These are phyloP conservation scores for Suhomyces sp. DNA, from an alignment of 805 yeast genomes.

Conservation along the genomic window DNA sequence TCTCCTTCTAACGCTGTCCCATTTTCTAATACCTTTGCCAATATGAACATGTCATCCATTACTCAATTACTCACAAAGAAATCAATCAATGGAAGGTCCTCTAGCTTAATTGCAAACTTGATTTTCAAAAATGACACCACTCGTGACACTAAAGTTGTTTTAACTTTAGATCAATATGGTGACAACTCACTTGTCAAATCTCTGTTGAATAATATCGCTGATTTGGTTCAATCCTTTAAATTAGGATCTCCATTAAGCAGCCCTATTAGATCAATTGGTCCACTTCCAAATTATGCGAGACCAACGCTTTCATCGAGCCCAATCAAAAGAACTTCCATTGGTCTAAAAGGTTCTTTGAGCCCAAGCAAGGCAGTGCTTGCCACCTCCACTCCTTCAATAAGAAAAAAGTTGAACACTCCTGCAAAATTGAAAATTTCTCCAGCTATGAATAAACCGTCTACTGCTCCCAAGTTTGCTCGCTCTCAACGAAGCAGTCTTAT, in stretches of 20 bases:
- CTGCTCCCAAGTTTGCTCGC: conserved; percentile 7
- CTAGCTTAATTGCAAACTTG: conserved; percentile 27
- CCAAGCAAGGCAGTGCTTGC: conserved; percentile 1
- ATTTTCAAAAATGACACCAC: conserved; percentile 19
- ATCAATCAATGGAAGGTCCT: conserved; percentile 19
- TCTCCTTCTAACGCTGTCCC: conserved; percentile 3
- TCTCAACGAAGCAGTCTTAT: conserved; percentile 1
- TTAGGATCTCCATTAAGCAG: conserved; percentile 7
- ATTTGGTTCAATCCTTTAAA: conserved; percentile 20
- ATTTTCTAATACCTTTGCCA: conserved; percentile 24
- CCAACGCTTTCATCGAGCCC: conserved; percentile 32
- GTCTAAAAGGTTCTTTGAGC: no score
- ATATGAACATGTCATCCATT: conserved; percentile 26
- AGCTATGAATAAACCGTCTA: conserved; percentile 7
- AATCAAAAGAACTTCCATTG: conserved; percentile 1
- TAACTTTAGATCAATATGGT: conserved; percentile 29
- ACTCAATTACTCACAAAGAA: conserved; percentile 22
- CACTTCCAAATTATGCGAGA: conserved; percentile 25
- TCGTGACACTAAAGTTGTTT: conserved; percentile 19
- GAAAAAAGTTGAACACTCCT: conserved; percentile 9
- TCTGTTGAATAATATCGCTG: conserved; percentile 24
- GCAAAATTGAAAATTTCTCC: conserved; percentile 10
- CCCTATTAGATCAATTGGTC: background rate
- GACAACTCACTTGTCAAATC: conserved; percentile 25
- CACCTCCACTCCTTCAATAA: conserved; percentile 3